Percentiles rank a stretch among this genome's conserved stretches.
phyloP scores from a whole-genome alignment of 1,284 basidiomycete species.

The Earliella scabrosa region DNA sequence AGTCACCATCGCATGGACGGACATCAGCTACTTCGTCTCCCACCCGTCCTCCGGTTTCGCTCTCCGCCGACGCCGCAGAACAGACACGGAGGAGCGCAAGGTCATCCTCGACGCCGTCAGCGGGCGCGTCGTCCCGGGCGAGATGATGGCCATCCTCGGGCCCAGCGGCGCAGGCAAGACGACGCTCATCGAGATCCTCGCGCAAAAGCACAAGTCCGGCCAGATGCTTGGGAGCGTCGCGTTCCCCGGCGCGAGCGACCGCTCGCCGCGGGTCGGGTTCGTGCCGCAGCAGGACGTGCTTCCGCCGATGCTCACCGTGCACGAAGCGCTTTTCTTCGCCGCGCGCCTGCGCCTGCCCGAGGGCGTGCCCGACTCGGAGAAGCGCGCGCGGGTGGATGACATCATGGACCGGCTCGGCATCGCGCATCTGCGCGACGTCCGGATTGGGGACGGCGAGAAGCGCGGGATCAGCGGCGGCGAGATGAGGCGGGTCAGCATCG shows the following conservation, averaged over 20 bases:
- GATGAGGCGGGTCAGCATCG: conserved; percentile 84
- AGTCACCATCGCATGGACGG: conserved; percentile 70
- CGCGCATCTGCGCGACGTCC: conserved; percentile 65
- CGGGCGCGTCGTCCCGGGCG: conserved; percentile 74
- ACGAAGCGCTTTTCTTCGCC: conserved; percentile 84
- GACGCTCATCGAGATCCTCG: conserved; percentile 91
- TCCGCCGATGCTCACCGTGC: conserved; percentile 79
- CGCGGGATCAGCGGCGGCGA: conserved; percentile 88
- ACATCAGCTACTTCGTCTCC: conserved; percentile 69
- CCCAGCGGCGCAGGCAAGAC: conserved; percentile 95
- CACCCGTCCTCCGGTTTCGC: conserved; percentile 6
- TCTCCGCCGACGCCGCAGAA: conserved; percentile 4
- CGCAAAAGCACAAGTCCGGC: conserved; percentile 89
- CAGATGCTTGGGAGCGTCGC: conserved; percentile 66
- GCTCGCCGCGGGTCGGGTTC: conserved; percentile 69
- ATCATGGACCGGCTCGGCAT: conserved; percentile 82
- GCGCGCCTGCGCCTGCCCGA: conserved; percentile 86
- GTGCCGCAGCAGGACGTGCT: conserved; percentile 88
- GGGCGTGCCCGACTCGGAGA: conserved; percentile 66
- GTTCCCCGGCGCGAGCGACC: conserved; percentile 49
- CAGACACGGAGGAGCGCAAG: conserved; percentile 52
- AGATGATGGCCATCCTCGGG: conserved; percentile 87
- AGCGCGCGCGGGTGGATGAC: conserved; percentile 68
- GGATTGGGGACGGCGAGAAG: conserved; percentile 81
- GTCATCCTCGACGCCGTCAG: conserved; percentile 73